Conservation (phyloP, 1,284 basidiomycete species). For the Leccinum griseonigrum region DNA sequence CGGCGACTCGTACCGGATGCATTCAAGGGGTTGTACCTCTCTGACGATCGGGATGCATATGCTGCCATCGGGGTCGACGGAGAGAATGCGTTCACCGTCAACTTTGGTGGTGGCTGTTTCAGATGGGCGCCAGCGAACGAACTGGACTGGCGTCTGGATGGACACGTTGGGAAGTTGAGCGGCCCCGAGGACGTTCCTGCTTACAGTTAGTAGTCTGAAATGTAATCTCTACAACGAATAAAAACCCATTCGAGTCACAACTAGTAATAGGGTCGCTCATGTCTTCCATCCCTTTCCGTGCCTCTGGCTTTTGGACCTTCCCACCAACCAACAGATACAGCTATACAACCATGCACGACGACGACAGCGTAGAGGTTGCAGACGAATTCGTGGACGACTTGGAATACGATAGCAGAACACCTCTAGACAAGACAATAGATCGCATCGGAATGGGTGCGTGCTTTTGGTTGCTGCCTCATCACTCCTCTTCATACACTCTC, state of each 20-base stretch:
- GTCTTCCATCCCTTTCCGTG: constrained; percentile 44
- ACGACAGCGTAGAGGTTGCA: constrained; percentile 38
- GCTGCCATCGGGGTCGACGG: constrained; percentile 63
- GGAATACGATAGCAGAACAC: constrained; percentile 56
- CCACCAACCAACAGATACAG: constrained; percentile 26
- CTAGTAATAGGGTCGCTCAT: constrained; percentile 18
- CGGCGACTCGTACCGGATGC: constrained; percentile 48
- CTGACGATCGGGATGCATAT: constrained; percentile 52
- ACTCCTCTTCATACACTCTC: background rate
- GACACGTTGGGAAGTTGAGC: constrained; percentile 10
- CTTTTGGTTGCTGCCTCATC: background rate
- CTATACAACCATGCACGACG: constrained; percentile 33
- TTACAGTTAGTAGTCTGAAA: constrained; percentile 4
- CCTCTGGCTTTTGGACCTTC: constrained; percentile 47
- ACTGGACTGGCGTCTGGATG: constrained; percentile 26
- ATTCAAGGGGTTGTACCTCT: constrained; percentile 56
- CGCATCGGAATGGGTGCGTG: constrained; percentile 83
- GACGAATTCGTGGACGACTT: constrained; percentile 33
- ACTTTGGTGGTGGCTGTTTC: constrained; percentile 60
- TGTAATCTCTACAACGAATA: background rate
- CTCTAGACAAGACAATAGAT: constrained; percentile 84
- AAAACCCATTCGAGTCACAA: too few relatives aligned
- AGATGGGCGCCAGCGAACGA: constrained; percentile 63
- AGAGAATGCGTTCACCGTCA: constrained; percentile 53
- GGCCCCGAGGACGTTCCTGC: background rate